Evolutionary conservation across 805 yeast species (phyloP), one percentile per base, ranked within the genome.

Genomic region (Ogataea neopini): DNA sequence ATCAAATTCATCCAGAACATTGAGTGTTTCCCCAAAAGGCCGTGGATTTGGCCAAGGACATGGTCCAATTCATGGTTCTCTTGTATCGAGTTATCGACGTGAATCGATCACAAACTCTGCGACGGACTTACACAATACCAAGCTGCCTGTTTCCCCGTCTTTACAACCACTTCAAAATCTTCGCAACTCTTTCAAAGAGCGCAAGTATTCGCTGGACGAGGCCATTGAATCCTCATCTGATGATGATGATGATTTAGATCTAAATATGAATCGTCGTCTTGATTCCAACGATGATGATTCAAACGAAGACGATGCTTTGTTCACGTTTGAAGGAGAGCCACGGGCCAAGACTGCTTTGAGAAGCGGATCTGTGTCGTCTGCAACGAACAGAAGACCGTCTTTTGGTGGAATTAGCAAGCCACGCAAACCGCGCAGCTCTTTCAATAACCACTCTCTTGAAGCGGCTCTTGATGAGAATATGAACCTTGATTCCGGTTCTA

Each of bases 61-160:
- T n/a, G 32, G 32, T 7, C 32, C 32, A n/a, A 28, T 28, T n/a
- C 32, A 28, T n/a, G 34, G 34, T 8, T n/a, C 34, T 4, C n/a
- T 43, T 3, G 38, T 44, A 4, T 46, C 41, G n/a, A 45, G 25
- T 25, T 56, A 50, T 14, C 64, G 83, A 54, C 67, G 84, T 50
- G 81, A 77, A 57, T 75, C 81, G 11, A 80, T 80, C 30, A 75
- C 82, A 17, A 74, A 71, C 56, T 63, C 72, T 23, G 62, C 63
- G 33, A 61, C 69, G 14, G 79, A 75, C 54, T 60, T 70, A 44
- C 83, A 78, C 61, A 70, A 68, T 52, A 56, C 74, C 19, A 74
- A 69, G 49, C 59, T 79, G 11, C 84, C 84, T 13, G 39, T 48
- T 1, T 69, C 72, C 17, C 74, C 74, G 3, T 51, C 56, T 18